Evolutionary conservation across 2,329 filamentous ascomycete species (phyloP).

Genomic region (Grosmannia clavigera): DNA sequence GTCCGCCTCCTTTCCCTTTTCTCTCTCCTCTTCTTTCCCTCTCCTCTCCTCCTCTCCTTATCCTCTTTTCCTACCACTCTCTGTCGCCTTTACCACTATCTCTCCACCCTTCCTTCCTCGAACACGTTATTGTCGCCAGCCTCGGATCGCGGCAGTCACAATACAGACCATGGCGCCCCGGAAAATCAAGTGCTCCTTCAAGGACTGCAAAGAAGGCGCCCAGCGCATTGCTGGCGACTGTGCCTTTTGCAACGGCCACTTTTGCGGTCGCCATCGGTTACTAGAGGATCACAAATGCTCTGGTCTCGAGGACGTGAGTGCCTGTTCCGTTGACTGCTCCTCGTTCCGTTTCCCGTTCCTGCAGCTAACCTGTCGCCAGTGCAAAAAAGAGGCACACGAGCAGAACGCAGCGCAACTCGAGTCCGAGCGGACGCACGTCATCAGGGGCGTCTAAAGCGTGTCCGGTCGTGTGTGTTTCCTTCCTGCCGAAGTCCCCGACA

Average conservation of each 20-base stretch:
- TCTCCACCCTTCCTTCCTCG: background rate
- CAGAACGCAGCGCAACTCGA: conserved; percentile 88
- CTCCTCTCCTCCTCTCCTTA: background rate
- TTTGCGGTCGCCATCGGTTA: conserved; percentile 88
- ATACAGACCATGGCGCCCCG: conserved; percentile 46
- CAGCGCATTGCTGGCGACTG: conserved; percentile 95
- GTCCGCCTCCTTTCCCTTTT: background rate
- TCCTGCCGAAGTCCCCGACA: background rate
- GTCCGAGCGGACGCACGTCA: conserved; percentile 83
- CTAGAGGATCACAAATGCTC: conserved; percentile 90
- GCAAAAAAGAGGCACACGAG: conserved; percentile 94
- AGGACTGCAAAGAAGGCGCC: conserved; percentile 75
- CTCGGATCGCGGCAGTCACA: background rate
- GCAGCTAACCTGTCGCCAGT: conserved; percentile 32
- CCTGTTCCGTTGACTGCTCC: background rate
- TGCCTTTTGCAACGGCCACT: conserved; percentile 85
- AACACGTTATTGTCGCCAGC: background rate
- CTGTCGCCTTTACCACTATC: background rate
- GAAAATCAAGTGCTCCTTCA: conserved; percentile 77
- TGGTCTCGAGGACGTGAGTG: conserved; percentile 73
- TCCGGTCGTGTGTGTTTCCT: background rate
- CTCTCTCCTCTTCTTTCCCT: background rate
- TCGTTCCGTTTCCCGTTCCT: background rate
- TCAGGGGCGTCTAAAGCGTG: conserved; percentile 66
- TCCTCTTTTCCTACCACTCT: background rate